Base-by-base conservation (phyloP, 129 eudicot species). In the Tagetes erecta region DNA sequence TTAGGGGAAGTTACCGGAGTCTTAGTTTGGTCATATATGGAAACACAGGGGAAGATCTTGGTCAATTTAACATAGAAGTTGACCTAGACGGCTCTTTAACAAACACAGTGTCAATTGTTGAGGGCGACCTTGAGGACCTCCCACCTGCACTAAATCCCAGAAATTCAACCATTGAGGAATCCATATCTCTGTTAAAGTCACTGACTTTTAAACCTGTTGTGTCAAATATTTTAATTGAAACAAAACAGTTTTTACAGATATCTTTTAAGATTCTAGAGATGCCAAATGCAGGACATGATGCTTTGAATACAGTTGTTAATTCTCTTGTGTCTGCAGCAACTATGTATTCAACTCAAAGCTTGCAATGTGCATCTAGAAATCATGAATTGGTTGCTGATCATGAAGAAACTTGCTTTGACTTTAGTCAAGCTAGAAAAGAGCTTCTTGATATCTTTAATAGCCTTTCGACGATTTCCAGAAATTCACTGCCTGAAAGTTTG, bases 1-100 rank as follows among this genome's bases (percentile, higher is more conserved):
- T 95, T 12, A 84, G 99, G 74, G 99, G 99, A 65, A 88, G 94
- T 81, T 95, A 95, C 85, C 88, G 96, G 68, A 95, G 99, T 83
- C 96, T 95, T 65, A 95, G 90, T 85, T 85, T 95, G 86, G 97
- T 95, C 44, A 82, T 95, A 40, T 95, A 88, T 78, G 99, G 99
- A 53, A 95, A 95, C 82, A 89, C 92, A 8, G 90, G 97, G 6
- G 97, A 88, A 87, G 97, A 95, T 80, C 72, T 95, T 20, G 97
- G 99, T 62, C 99, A 95, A 76, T 95, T 91, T 65, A 95, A 84
- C 82, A 81, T 95, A 87, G 97, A 87, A 74, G 92, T 91, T 73
- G 99, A 91, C 79, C 49, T 95, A 65, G 99, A 95, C 62, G 77
- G 80, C 81, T 85, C 99, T 77, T 76, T 95, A 79, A 87, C 92